These are phyloP conservation scores for Gossypium davidsonii DNA, from an alignment of 441 rosid genomes.

Conservation along the genomic window DNA sequence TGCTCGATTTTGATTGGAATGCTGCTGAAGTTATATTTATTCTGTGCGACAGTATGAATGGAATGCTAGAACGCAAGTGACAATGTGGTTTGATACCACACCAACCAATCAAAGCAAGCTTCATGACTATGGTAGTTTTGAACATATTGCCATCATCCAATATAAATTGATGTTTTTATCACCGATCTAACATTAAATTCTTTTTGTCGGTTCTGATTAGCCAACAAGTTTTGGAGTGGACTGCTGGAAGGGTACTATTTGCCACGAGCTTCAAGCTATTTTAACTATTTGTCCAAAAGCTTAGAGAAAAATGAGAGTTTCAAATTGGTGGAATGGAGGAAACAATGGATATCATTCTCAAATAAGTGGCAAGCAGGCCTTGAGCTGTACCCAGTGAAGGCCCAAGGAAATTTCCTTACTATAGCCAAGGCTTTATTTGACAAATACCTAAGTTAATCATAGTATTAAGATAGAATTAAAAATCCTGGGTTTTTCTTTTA, in stretches of 20 bases:
- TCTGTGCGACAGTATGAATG: slow-evolving; percentile 58
- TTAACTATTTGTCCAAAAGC: slow-evolving; percentile 40
- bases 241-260: slow-evolving; percentile 66
- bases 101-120: slow-evolving; percentile 70
- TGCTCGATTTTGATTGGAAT: not conserved
- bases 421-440: slow-evolving; percentile 48
- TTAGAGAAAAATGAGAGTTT: slow-evolving; percentile 42
- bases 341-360: slow-evolving; percentile 65
- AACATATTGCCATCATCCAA: not conserved
- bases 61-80: slow-evolving; percentile 92
- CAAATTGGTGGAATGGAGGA: slow-evolving; percentile 56
- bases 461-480: not conserved
- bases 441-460: slow-evolving; percentile 13
- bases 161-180: not conserved
- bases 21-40: not conserved
- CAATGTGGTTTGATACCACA: slow-evolving; percentile 89
- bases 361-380: slow-evolving; percentile 63
- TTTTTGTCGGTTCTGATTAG: slow-evolving; percentile 24
- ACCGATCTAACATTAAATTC: not conserved
- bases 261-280: slow-evolving; percentile 50
- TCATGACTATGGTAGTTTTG: slow-evolving; percentile 67
- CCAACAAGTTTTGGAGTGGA: slow-evolving; percentile 92
- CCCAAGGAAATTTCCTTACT: slow-evolving; percentile 53
- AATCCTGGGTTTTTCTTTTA: not conserved
- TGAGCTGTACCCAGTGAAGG: slow-evolving; percentile 47